Evolutionary conservation across 164 flowering plant species (phyloP).

Genomic region (Taxillus chinensis): DNA sequence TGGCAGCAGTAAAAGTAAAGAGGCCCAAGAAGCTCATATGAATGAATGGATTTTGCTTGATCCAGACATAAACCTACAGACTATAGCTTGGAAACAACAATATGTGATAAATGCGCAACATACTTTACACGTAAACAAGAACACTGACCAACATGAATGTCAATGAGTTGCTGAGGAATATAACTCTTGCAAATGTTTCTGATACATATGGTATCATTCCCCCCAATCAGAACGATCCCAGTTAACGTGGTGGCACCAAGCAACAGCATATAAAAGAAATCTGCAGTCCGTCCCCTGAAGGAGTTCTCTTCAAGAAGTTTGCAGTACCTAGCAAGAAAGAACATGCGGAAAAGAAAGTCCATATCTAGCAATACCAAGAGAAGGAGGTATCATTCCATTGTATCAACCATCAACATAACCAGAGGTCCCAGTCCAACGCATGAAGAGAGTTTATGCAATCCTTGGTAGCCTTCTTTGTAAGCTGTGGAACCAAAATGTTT

Average conservation of each 20-base stretch:
- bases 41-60: constrained; percentile 94
- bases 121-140: not conserved
- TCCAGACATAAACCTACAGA: constrained; percentile 96
- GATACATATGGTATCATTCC: constrained; percentile 85
- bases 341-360: constrained; percentile 98
- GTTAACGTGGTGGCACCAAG: constrained; percentile 92
- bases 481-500: too few species aligned
- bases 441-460: too few species aligned
- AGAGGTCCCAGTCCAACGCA: too few species aligned
- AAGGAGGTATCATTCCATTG: not conserved
- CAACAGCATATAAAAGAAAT: constrained; percentile 98
- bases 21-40: constrained; percentile 99
- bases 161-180: constrained; percentile 93
- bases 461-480: too few species aligned
- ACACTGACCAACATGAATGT: constrained; percentile 96
- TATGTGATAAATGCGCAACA: not conserved
- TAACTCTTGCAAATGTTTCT: constrained; percentile 75
- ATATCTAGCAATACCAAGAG: constrained; percentile 42
- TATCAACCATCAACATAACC: too few species aligned
- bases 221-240: constrained; percentile 84
- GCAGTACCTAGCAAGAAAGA: constrained; percentile 98
- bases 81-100: not conserved
- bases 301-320: constrained; percentile 99
- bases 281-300: constrained; percentile 95
- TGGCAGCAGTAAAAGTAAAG: constrained; percentile 96